Conservation (phyloP, 345 rosid genomes). For the Boechera stricta region DNA sequence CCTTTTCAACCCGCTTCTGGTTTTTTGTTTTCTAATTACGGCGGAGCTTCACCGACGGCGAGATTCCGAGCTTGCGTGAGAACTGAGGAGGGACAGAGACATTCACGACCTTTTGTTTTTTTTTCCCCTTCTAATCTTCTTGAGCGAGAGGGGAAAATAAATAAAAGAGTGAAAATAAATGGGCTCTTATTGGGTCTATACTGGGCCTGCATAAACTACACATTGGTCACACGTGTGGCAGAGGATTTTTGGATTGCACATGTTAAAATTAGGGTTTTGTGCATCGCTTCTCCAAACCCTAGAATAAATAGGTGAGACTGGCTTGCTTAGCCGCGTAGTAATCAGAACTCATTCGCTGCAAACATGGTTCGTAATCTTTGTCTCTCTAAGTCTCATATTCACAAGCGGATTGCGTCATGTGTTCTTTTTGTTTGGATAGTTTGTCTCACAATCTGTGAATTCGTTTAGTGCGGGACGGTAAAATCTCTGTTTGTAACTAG, state of each 20-base stretch:
- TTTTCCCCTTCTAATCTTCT: slow-evolving; percentile 23
- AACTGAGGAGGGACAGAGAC: slow-evolving; percentile 30
- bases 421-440: background rate
- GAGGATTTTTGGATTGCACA: background rate
- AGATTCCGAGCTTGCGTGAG: slow-evolving; percentile 43
- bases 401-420: background rate
- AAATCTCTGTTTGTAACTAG: background rate
- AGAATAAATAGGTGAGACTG: background rate
- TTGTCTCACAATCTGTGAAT: background rate
- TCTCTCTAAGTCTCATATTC: background rate
- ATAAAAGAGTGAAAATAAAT: background rate
- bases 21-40: background rate
- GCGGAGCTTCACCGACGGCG: slow-evolving; percentile 30
- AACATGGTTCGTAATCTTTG: slow-evolving; percentile 29
- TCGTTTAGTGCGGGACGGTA: background rate
- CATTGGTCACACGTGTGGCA: slow-evolving; percentile 7
- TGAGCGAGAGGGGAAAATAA: slow-evolving; percentile 26
- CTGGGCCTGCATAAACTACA: background rate
- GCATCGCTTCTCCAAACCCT: background rate
- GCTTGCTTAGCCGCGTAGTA: slow-evolving; percentile 27
- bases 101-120: slow-evolving; percentile 39
- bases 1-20: background rate
- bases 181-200: slow-evolving; percentile 14
- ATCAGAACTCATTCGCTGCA: slow-evolving; percentile 21
- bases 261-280: slow-evolving; percentile 15